Base-by-base conservation (phyloP, 257 asterid species). In the Osmanthus fragrans region DNA sequence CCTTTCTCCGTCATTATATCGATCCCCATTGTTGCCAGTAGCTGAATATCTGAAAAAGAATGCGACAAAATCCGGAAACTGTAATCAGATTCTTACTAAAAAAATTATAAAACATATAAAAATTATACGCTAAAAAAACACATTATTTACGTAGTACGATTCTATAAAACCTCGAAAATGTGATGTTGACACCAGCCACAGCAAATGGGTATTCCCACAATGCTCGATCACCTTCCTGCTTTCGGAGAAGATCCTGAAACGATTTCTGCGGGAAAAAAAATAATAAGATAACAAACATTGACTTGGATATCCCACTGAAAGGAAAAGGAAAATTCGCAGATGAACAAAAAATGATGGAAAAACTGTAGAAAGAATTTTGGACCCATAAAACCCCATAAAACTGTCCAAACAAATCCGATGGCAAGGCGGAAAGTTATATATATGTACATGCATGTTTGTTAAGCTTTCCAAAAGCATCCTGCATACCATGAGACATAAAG, bases 161-260 rank as follows among this genome's bases (percentile, higher is more conserved):
- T n/a, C n/a, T n/a, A n/a, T n/a, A n/a, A n/a, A n/a, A n/a, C n/a
- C n/a, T n/a, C n/a, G n/a, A n/a, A 85, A 93, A 96, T 60, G 98
- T 92, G 87, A 96, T 92, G 86, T 93, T 96, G 79, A 96, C 99
- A 71, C 98, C 99, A 77, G 98, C 99, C 70, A 96, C 98, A 83
- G 99, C 99, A 83, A 96, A 96, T 40, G 99, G 99, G 83, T 96
- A 96, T 80, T 96, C 99, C 99, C 99, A 96, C 84, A 90, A 45
- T 65, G 97, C 97, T 40, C 99, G 84, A 67, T 96, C 92, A 82
- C 99, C 99, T 84, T 96, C 98, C 85, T 88, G 91, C 90, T 96
- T 96, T 79, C 83, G 86, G 81, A 96, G 99, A 83, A 96, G 99
- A 85, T 91, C 96, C 85, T 96, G 99, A 84, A 96, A 96, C 7